A percentile compares a stretch with the other conserved stretches of the same genome.
phyloP scores from a whole-genome alignment of 805 yeast species.

The Aciculoconidium aculeatum region DNA sequence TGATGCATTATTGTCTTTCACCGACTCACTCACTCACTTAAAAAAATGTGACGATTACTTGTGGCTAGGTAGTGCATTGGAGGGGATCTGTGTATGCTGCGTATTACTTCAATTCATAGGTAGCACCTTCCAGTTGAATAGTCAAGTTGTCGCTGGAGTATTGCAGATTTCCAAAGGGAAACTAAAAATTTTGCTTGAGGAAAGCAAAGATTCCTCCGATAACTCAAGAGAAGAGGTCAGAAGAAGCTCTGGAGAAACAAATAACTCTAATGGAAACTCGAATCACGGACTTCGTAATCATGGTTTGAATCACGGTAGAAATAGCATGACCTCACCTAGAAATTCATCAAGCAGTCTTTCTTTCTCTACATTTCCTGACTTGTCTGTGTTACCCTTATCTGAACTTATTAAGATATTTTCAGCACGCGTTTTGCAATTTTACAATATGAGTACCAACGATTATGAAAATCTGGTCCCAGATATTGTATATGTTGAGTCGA shows the following conservation, averaged over 20 bases:
- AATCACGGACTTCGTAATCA: background rate
- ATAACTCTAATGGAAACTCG: constrained; percentile 1
- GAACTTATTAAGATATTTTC: constrained; percentile 28
- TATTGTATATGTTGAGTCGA: constrained; percentile 66
- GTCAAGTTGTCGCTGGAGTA: constrained; percentile 25
- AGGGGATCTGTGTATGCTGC: constrained; percentile 66
- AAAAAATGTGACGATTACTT: constrained; percentile 65
- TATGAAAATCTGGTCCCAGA: constrained; percentile 79
- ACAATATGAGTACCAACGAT: constrained; percentile 44
- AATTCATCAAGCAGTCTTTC: constrained; percentile 26
- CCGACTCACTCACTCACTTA: constrained; percentile 62
- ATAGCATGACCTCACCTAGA: constrained; percentile 24
- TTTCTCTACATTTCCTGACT: constrained; percentile 17
- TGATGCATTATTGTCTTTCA: constrained; percentile 66
- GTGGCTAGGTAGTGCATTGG: constrained; percentile 89
- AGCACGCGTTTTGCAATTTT: constrained; percentile 22
- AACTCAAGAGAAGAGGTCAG: too few relatives aligned
- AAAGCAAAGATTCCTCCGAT: constrained; percentile 37
- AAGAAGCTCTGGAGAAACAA: constrained; percentile 5
- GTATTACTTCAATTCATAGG: constrained; percentile 54
- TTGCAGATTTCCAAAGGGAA: constrained; percentile 27
- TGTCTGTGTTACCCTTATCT: constrained; percentile 22
- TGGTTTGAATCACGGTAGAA: constrained; percentile 1
- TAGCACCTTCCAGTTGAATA: constrained; percentile 44
- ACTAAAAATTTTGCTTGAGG: constrained; percentile 14